These are phyloP conservation scores for Conringia planisiliqua DNA, from an alignment of 345 rosid species.

Conservation along the genomic window DNA sequence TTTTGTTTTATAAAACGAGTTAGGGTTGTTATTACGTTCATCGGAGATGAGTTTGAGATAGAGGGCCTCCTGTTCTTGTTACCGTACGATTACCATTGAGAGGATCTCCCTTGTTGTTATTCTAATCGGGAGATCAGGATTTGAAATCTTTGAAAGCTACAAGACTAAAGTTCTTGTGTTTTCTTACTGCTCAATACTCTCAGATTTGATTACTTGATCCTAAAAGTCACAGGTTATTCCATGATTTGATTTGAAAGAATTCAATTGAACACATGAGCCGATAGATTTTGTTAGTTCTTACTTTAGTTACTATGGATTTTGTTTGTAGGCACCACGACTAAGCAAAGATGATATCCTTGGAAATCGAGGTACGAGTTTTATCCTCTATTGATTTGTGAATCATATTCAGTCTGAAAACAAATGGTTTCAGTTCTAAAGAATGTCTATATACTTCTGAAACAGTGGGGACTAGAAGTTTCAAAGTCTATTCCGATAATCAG, in stretches of 20 bases:
- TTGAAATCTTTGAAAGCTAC: neutral
- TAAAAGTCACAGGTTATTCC: neutral
- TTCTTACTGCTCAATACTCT: neutral
- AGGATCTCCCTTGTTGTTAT: neutral
- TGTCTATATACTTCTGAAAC: conserved; percentile 1
- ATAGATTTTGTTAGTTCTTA: neutral
- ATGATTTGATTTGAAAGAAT: neutral
- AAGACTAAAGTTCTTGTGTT: neutral
- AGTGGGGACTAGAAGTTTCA: conserved; percentile 43
- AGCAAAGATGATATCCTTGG: conserved; percentile 11
- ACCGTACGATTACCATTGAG: neutral
- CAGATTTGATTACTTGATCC: neutral
- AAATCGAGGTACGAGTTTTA: conserved; percentile 24
- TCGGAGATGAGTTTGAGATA: neutral
- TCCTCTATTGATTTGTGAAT: neutral
- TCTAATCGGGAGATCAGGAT: neutral
- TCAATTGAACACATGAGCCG: neutral
- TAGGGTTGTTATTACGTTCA: neutral
- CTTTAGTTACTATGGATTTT: neutral
- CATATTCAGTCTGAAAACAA: neutral
- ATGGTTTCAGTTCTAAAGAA: neutral
- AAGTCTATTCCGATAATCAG: conserved; percentile 43
- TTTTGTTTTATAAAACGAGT: neutral
- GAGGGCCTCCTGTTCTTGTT: neutral
- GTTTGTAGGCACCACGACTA: conserved; percentile 28